phyloP scores from a whole-genome alignment of 225 moss, liverwort and hornwort species.

The Ulota crispa region DNA sequence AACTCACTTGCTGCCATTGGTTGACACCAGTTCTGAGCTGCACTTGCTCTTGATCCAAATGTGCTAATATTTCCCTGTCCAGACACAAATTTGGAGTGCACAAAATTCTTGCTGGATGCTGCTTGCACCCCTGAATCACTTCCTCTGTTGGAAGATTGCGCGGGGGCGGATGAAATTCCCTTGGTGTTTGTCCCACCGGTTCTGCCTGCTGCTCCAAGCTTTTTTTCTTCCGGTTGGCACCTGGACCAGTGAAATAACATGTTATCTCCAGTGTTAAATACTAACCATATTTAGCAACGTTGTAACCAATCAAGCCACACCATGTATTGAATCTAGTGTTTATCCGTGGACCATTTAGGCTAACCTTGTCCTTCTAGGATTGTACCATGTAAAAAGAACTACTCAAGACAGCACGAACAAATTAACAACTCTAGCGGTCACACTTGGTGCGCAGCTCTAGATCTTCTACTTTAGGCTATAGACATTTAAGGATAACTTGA shows the following conservation, averaged over 20 bases:
- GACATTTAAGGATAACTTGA: too few species aligned
- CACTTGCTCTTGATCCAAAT: slow-evolving; percentile 14
- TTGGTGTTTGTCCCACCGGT: slow-evolving; percentile 4
- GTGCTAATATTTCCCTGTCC: neutral
- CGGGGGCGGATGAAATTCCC: neutral
- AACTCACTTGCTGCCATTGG: slow-evolving; percentile 7
- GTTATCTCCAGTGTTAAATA: neutral
- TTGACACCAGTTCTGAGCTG: slow-evolving; percentile 1
- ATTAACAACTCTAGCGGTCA: neutral
- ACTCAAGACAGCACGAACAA: neutral
- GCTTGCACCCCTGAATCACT: slow-evolving; percentile 23
- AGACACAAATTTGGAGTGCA: neutral
- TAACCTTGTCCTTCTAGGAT: neutral
- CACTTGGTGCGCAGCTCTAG: neutral
- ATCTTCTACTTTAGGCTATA: neutral
- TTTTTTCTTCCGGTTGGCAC: slow-evolving; percentile 23
- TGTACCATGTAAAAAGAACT: neutral
- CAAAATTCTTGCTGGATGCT: slow-evolving; percentile 8
- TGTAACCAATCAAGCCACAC: neutral
- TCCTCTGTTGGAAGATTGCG: slow-evolving; percentile 25
- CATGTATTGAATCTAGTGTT: neutral
- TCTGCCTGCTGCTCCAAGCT: slow-evolving; percentile 18
- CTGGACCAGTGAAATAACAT: neutral
- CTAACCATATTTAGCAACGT: too few species aligned
- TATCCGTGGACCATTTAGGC: too few species aligned